Evolutionary conservation across 192 early-diverging fungal genomes (phyloP), one percentile per base, ranked within the genome.

Genomic region (Linnemannia hyalina): DNA sequence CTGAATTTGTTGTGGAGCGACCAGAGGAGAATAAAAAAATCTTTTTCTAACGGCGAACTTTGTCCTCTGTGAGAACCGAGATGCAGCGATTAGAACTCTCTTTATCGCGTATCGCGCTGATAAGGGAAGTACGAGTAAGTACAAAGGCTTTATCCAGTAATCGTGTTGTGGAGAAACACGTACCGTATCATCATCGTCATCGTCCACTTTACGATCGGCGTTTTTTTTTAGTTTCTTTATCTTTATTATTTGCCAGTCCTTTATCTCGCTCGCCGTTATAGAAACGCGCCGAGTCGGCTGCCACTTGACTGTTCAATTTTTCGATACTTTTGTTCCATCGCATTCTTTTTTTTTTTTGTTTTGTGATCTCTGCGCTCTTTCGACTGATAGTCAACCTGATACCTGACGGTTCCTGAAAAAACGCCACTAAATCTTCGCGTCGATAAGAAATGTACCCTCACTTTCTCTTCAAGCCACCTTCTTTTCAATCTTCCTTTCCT

Each of bases 61-160:
- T 65, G n/a, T 26, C 16, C 49, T 52, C 9, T 57, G 47, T 49
- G 47, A 16, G 47, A 16, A 16, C 8, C 9, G 2, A 26, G 55
- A 57, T 26, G 60, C 60, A 32, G 49, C 60, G 60, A 65, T 65
- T 65, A 29, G 13, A 65, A 65, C 10, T 2, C n/a, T 1, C 60
- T 65, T 65, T 65, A 65, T 65, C 60, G 60, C 60, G 60, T 65
- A 65, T 65, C 29, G 60, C 29, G 60, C 60, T 65, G 60, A 65
- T 65, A 65, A 65, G 60, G 60, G 26, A 15, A 65, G 32, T 0
- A 40, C 4, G n/a, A 32, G 29, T 3, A 11, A 32, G 26, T 40
- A 40, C 38, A 63, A 10, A 32, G 26, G n/a, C 15, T 6, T 60
- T 26, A 9, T 26, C 60, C 49, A 20, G 49, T 52, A 65, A 26